phyloP scores from a whole-genome alignment of 148 eudicot species.

The Nepenthes mirabilis region DNA sequence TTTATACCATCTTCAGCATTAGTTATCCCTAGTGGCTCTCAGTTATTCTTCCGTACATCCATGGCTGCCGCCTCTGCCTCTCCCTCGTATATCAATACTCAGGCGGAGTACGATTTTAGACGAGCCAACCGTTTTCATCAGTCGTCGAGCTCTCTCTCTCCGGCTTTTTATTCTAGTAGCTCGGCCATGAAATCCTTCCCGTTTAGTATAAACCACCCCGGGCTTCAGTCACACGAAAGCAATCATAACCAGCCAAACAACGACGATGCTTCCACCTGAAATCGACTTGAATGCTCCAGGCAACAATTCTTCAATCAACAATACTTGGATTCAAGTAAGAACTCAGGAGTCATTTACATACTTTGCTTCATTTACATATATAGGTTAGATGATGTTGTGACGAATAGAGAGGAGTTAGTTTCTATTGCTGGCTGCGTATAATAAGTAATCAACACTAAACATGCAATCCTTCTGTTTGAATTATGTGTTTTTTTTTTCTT shows the following conservation, averaged over 20 bases:
- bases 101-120: constrained; percentile 22
- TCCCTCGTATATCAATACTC: constrained; percentile 13
- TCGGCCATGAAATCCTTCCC: constrained; percentile 18
- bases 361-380: not conserved
- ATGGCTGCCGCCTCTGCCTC: constrained; percentile 17
- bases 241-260: not conserved
- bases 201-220: constrained; percentile 16
- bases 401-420: too few relatives aligned
- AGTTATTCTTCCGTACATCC: constrained; percentile 26
- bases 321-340: not conserved
- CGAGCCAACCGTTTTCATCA: constrained; percentile 21
- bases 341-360: not conserved
- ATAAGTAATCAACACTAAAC: too few relatives aligned
- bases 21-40: constrained; percentile 6
- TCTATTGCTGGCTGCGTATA: too few relatives aligned
- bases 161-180: constrained; percentile 15
- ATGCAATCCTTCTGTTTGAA: too few relatives aligned
- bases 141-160: constrained; percentile 13
- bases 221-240: constrained; percentile 8
- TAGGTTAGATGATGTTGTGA: not conserved
- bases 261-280: not conserved
- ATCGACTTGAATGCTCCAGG: not conserved
- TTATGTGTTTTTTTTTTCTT: too few relatives aligned
- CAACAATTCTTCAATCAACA: not conserved
- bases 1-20: not conserved